phyloP scores from a whole-genome alignment of 345 rosid genomes.

The Salix udensis region DNA sequence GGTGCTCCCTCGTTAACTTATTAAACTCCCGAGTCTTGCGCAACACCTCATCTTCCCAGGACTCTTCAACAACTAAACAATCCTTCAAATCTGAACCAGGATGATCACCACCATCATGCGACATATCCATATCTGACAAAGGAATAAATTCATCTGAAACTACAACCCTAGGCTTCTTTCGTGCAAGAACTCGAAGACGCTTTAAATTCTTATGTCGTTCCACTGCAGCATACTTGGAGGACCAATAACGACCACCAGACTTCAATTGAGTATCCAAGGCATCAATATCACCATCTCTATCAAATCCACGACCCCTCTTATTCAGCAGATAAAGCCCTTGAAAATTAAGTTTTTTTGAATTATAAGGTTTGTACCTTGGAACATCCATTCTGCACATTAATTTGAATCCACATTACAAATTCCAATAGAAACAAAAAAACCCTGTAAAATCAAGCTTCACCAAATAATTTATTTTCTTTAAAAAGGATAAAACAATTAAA shows the following conservation, averaged over 20 bases:
- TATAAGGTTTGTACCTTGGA: slow-evolving; percentile 61
- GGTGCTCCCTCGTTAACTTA: slow-evolving; percentile 66
- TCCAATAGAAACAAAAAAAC: neutral
- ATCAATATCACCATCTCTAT: slow-evolving; percentile 64
- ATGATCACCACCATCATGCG: slow-evolving; percentile 28
- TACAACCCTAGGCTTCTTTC: slow-evolving; percentile 26
- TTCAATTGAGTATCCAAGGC: slow-evolving; percentile 57
- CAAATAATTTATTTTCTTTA: no score
- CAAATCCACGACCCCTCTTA: slow-evolving; percentile 38
- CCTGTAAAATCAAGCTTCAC: no score
- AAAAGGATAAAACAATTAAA: no score
- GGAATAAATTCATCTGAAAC: slow-evolving; percentile 57
- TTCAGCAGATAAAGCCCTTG: slow-evolving; percentile 36
- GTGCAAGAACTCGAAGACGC: slow-evolving; percentile 47
- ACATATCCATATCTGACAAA: slow-evolving; percentile 36
- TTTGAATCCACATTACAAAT: neutral
- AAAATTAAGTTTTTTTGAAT: slow-evolving; percentile 33
- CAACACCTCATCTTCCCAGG: slow-evolving; percentile 91
- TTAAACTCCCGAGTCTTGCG: slow-evolving; percentile 78
- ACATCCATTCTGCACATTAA: slow-evolving; percentile 76
- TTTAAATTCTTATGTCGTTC: slow-evolving; percentile 60
- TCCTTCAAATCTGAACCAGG: slow-evolving; percentile 19
- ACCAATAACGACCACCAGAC: slow-evolving; percentile 83
- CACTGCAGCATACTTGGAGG: slow-evolving; percentile 65
- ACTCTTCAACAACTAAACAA: slow-evolving; percentile 51